Evolutionary conservation across 148 eudicot genomes (phyloP).

Genomic region (Rhododendron ferrugineum): DNA sequence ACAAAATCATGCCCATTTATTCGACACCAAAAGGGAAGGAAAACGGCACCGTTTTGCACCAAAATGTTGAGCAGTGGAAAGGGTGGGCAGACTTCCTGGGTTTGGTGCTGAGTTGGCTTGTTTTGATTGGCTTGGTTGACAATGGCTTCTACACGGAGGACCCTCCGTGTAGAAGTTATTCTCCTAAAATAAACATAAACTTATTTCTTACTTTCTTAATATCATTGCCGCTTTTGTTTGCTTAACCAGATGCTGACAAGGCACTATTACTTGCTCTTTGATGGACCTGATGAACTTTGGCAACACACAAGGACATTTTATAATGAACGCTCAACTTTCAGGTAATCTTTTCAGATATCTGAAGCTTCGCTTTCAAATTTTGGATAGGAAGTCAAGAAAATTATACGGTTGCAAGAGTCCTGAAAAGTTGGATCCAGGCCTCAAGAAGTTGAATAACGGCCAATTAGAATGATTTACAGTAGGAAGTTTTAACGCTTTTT

Average conservation of each 20-base stretch:
- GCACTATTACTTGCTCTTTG: slow-evolving; percentile 86
- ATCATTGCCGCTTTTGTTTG: slow-evolving; percentile 13
- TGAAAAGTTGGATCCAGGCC: neutral
- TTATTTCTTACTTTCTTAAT: neutral
- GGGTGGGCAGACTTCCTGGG: too few species aligned
- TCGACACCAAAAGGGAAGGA: too few species aligned
- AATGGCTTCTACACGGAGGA: too few species aligned
- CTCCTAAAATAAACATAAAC: too few species aligned
- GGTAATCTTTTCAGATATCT: slow-evolving; percentile 32
- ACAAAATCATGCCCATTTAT: too few species aligned
- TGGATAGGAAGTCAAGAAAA: neutral
- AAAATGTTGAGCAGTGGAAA: too few species aligned
- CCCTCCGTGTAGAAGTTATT: too few species aligned
- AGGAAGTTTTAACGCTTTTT: neutral
- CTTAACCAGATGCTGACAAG: slow-evolving; percentile 73
- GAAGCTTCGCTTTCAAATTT: neutral
- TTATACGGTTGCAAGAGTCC: neutral
- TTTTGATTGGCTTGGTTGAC: too few species aligned
- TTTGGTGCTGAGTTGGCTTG: too few species aligned
- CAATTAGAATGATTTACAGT: neutral
- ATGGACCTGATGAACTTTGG: slow-evolving; percentile 81
- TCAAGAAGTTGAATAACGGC: neutral
- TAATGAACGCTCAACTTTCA: slow-evolving; percentile 53
- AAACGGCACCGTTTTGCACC: too few species aligned
- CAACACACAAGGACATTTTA: slow-evolving; percentile 65